phyloP scores from a whole-genome alignment of 805 yeast genomes.

The Suhomyces sp. region DNA sequence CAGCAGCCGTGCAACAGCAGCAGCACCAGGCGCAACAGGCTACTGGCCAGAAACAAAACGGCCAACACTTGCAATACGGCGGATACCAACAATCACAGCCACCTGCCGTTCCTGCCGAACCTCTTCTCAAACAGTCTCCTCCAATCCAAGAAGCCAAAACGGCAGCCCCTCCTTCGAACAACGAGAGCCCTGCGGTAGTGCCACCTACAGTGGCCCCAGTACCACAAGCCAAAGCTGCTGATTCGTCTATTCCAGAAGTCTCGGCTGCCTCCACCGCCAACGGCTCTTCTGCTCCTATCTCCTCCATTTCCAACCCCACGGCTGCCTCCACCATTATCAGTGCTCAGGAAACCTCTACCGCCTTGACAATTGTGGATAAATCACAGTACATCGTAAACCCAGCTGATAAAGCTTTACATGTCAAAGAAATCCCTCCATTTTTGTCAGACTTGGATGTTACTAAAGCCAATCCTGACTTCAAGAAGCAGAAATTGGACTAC shows the following conservation, averaged over 20 bases:
- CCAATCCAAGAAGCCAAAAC: conserved; percentile 16
- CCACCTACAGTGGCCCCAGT: conserved; percentile 9
- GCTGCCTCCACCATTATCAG: conserved; percentile 21
- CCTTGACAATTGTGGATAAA: conserved; percentile 38
- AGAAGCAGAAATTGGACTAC: conserved; percentile 81
- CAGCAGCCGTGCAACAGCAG: conserved; percentile 30
- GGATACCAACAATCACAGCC: conserved; percentile 15
- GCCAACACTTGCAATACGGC: conserved; percentile 13
- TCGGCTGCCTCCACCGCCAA: conserved; percentile 8
- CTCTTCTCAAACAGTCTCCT: conserved; percentile 17
- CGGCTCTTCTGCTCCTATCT: conserved; percentile 10
- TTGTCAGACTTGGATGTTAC: conserved; percentile 76
- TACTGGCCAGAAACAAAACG: conserved; percentile 17
- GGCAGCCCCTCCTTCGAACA: not conserved
- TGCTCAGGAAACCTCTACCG: conserved; percentile 25
- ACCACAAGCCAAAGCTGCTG: conserved; percentile 11
- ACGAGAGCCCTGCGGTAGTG: not conserved
- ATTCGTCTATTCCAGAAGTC: conserved; percentile 6
- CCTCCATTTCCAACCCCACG: conserved; percentile 11
- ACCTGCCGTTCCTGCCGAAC: conserved; percentile 12
- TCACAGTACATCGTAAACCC: conserved; percentile 43
- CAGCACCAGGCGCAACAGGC: conserved; percentile 41
- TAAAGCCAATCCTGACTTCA: conserved; percentile 69
- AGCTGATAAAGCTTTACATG: conserved; percentile 50
- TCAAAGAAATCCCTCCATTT: conserved; percentile 79